phyloP scores from a whole-genome alignment of 2,329 filamentous ascomycete species.

The Fusarium humuli region DNA sequence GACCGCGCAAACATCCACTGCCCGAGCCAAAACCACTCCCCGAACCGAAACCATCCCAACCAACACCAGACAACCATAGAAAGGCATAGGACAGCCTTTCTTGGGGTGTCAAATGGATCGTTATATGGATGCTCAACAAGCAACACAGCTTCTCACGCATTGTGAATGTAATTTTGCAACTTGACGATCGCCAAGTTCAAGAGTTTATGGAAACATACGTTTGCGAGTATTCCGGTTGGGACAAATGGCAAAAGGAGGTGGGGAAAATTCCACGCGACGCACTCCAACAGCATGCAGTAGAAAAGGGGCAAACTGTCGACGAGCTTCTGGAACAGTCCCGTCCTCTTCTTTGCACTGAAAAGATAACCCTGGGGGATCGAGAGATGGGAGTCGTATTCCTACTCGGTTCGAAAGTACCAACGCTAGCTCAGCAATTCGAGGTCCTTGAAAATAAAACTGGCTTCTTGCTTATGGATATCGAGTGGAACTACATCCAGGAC shows the following conservation, averaged over 20 bases:
- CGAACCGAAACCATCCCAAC: too few relatives aligned
- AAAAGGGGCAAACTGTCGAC: conserved; percentile 13
- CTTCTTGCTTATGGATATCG: conserved; percentile 44
- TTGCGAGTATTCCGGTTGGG: conserved; percentile 34
- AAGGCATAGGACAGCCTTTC: conserved; percentile 42
- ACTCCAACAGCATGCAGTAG: conserved; percentile 14
- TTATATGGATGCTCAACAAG: conserved; percentile 40
- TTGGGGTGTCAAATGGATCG: conserved; percentile 44
- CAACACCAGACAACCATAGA: background rate
- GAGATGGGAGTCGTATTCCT: conserved; percentile 38
- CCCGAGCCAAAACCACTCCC: background rate
- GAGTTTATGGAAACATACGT: conserved; percentile 42
- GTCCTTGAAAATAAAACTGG: conserved; percentile 25
- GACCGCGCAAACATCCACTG: background rate
- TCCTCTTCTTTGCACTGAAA: conserved; percentile 44
- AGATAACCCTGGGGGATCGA: conserved; percentile 28
- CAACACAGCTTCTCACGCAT: conserved; percentile 38
- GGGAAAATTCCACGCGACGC: conserved; percentile 22
- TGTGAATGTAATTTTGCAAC: conserved; percentile 28
- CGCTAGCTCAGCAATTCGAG: conserved; percentile 18
- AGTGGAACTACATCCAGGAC: conserved; percentile 43
- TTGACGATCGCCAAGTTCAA: conserved; percentile 37
- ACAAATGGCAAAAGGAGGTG: conserved; percentile 31
- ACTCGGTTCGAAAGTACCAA: background rate
- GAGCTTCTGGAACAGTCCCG: conserved; percentile 33